These are phyloP conservation scores for Cajanus cajan DNA, from an alignment of 306 rosid species.

Conservation along the genomic window DNA sequence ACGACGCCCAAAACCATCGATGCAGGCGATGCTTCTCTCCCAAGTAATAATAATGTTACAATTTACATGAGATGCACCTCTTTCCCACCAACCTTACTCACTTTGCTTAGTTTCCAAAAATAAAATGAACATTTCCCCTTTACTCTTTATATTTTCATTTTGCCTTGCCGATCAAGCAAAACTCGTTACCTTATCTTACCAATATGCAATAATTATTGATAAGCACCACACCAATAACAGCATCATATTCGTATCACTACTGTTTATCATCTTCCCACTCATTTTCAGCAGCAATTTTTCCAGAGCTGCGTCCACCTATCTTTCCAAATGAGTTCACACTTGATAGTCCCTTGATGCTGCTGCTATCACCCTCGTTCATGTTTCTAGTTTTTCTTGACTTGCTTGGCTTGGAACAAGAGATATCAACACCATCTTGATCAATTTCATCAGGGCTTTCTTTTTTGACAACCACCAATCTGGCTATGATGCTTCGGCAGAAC, in stretches of 20 bases:
- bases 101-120: conserved; percentile 54
- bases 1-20: conserved; percentile 47
- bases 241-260: conserved; percentile 40
- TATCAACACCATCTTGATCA: conserved; percentile 48
- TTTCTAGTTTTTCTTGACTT: conserved; percentile 62
- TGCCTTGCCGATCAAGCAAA: conserved; percentile 31
- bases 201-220: conserved; percentile 26
- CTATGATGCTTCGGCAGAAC: conserved; percentile 85
- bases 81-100: neutral
- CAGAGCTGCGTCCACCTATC: conserved; percentile 66
- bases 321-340: conserved; percentile 68
- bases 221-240: neutral
- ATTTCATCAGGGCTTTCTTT: conserved; percentile 49
- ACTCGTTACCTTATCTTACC: conserved; percentile 2
- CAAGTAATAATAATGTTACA: conserved; percentile 43
- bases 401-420: conserved; percentile 54
- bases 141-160: conserved; percentile 26
- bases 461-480: conserved; percentile 51
- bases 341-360: conserved; percentile 81
- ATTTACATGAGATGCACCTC: conserved; percentile 35
- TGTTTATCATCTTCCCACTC: conserved; percentile 66
- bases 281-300: conserved; percentile 62
- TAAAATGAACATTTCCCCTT: conserved; percentile 37
- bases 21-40: conserved; percentile 39
- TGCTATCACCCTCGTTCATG: conserved; percentile 74